A percentile compares a stretch with the other conserved stretches of the same genome.
Evolutionary conservation across 1,284 basidiomycete genomes (phyloP).

Genomic region (Papiliotrema fonsecae): DNA sequence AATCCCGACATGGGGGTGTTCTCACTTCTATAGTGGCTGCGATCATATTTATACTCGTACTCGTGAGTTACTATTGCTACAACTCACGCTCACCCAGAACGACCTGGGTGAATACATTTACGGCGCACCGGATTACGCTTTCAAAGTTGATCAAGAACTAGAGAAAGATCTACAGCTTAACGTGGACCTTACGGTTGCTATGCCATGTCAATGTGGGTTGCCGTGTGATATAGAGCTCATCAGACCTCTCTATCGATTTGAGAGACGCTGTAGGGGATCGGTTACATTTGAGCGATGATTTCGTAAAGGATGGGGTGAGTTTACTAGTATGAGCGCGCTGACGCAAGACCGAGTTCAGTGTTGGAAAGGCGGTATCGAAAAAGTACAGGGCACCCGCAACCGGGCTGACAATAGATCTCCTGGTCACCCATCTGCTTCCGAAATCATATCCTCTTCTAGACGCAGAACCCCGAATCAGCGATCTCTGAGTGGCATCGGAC

Average conservation of each 20-base stretch:
- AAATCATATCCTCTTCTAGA: slow-evolving; percentile 37
- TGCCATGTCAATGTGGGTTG: slow-evolving; percentile 81
- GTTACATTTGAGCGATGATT: slow-evolving; percentile 73
- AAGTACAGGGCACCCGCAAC: slow-evolving; percentile 51
- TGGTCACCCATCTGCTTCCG: slow-evolving; percentile 29
- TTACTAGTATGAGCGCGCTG: neutral
- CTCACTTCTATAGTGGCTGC: slow-evolving; percentile 74
- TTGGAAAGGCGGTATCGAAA: slow-evolving; percentile 70
- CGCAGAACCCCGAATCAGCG: slow-evolving; percentile 38
- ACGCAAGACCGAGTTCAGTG: slow-evolving; percentile 68
- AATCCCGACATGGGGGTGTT: slow-evolving; percentile 80
- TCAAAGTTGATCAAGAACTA: slow-evolving; percentile 67
- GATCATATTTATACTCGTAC: slow-evolving; percentile 54
- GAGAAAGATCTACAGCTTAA: slow-evolving; percentile 71
- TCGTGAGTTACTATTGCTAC: slow-evolving; percentile 22
- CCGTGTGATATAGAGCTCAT: neutral
- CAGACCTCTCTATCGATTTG: slow-evolving; percentile 81
- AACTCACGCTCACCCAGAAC: slow-evolving; percentile 53
- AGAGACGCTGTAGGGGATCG: slow-evolving; percentile 89
- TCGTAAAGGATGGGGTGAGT: slow-evolving; percentile 79
- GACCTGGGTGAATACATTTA: slow-evolving; percentile 86
- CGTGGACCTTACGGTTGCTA: slow-evolving; percentile 83
- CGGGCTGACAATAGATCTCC: slow-evolving; percentile 10
- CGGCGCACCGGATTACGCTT: slow-evolving; percentile 83
- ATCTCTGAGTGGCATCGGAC: slow-evolving; percentile 35